Evolutionary conservation across 768 basidiomycete genomes (phyloP), one percentile per base, ranked within the genome.

Genomic region (Sarcomyxa edulis): DNA sequence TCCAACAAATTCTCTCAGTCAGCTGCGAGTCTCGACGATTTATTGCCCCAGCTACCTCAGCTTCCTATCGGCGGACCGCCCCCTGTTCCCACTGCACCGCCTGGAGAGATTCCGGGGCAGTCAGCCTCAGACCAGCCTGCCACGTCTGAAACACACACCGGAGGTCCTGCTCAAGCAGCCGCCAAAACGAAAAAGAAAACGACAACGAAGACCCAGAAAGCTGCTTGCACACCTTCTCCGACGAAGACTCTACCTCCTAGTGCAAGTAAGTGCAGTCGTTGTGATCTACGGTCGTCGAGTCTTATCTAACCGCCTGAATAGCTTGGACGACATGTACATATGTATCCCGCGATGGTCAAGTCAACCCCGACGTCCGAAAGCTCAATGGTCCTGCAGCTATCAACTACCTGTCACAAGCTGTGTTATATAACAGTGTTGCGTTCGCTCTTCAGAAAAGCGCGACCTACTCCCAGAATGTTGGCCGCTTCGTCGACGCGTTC

Each of bases 321-420:
- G 58, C 57, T 1, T 66, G 62, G 61, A 65, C 62, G 4, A 58
- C 56, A 11, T 65, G 78, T 49, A 61, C 64, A 2, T 78, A 78
- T 45, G 56, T 62, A n/a, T 53, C 56, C 10, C 64, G 60, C 4
- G 78, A 80, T 45, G 78, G 77, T 16, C 47, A 65, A 43, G 68
- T 75, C 26, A 78, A 79, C 48, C 74, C 76, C 11, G 77, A 78
- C 49, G 71, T 72, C 9, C 61, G 66, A 38, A 57, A 51, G 4
- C 54, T 77, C n/a, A 52, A 53, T n/a, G 68, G 64, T 8, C 61
- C 69, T 5, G 53, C 55, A 25, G 64, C 65, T 5, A 61, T 72
- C 42, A 63, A 65, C 37, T 35, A 40, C 37, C 56, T 70, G 43
- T 50, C 73, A 1, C 66, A 76, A 46, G 59, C 65, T 2, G 59